Base-by-base conservation (phyloP, 2,329 filamentous ascomycete species). In the Microcera coccophila region DNA sequence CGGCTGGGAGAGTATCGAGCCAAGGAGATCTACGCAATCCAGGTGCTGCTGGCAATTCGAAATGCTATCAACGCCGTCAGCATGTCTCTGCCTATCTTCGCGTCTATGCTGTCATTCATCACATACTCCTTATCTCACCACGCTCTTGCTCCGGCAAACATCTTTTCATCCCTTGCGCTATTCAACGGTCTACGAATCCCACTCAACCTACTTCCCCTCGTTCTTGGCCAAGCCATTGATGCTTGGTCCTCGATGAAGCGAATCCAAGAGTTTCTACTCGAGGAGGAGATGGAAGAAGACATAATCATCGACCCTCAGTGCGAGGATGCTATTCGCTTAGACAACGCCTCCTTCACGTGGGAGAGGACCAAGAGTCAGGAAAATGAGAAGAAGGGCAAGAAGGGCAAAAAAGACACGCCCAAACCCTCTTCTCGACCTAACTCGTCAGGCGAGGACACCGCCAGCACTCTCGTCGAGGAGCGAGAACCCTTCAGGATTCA, bases 91-190 rank as follows among this genome's bases (percentile, higher is more conserved):
- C 91, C 93, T 5, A 87, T 95, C 40, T 96, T 97, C 55, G 90
- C 91, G 0, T 94, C 90, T 2, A 96, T 97, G 89, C 66, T 97
- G 31, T 81, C 91, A 0, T 97, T 97, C 64, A 91, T 97, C 65
- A 91, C 88, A 0, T 85, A 81, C 56, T 83, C 81, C 1, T 66
- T 84, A 28, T 76, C 81, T 1, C 73, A 85, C 44, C 84, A 90
- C 54, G 64, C 65, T 20, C 75, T 97, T 15, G 72, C 79, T 2
- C 83, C 93, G 1, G 88, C 90, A 0, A 74, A 82, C 18, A 78
- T 97, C 26, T 97, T 98, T 69, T 96, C 91, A 0, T 97, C 91
- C 0, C 75, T 97, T 12, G 91, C 91, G 1, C 70, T 97, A 7
- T 98, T 97, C 76, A 97, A 97, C 64, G 83, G 86, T 4, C 75